These are phyloP conservation scores for Spatholobus suberectus DNA, from an alignment of 306 rosid genomes.

Conservation along the genomic window DNA sequence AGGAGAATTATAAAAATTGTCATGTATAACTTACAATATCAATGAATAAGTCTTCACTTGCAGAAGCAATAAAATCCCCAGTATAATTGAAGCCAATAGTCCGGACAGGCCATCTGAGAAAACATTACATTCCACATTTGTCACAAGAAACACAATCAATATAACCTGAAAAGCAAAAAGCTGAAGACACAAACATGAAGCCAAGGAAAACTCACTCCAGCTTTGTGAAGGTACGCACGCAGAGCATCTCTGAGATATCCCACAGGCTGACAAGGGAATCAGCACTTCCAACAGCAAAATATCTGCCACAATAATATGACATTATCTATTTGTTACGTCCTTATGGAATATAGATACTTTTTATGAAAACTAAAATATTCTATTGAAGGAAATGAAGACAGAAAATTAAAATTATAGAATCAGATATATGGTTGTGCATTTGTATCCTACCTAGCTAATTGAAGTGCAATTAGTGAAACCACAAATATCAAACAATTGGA, in stretches of 20 bases:
- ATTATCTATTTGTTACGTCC: constrained; percentile 16
- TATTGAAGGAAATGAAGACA: constrained; percentile 16
- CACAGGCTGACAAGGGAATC: constrained; percentile 97
- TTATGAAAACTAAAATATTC: constrained; percentile 11
- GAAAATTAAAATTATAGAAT: constrained; percentile 6
- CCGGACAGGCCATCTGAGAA: constrained; percentile 93
- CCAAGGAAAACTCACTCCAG: constrained; percentile 70
- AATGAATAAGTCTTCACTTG: constrained; percentile 90
- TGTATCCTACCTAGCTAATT: not conserved
- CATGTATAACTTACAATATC: constrained; percentile 74
- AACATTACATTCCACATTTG: constrained; percentile 35
- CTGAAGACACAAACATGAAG: constrained; percentile 29
- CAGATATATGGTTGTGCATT: not conserved
- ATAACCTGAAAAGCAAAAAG: not conserved
- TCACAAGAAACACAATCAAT: constrained; percentile 6
- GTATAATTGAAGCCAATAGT: constrained; percentile 92
- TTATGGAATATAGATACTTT: not conserved
- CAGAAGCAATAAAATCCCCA: constrained; percentile 89
- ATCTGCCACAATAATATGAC: constrained; percentile 52
- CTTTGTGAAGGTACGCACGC: constrained; percentile 88
- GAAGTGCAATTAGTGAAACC: constrained; percentile 9
- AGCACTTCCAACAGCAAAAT: constrained; percentile 97
- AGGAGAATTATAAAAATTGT: not conserved
- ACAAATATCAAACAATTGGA: constrained; percentile 33
- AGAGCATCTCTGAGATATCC: constrained; percentile 97